Evolutionary conservation across 2,329 filamentous ascomycete species (phyloP), one percentile per base, ranked within the genome.

Genomic region (Trichoderma koningii): DNA sequence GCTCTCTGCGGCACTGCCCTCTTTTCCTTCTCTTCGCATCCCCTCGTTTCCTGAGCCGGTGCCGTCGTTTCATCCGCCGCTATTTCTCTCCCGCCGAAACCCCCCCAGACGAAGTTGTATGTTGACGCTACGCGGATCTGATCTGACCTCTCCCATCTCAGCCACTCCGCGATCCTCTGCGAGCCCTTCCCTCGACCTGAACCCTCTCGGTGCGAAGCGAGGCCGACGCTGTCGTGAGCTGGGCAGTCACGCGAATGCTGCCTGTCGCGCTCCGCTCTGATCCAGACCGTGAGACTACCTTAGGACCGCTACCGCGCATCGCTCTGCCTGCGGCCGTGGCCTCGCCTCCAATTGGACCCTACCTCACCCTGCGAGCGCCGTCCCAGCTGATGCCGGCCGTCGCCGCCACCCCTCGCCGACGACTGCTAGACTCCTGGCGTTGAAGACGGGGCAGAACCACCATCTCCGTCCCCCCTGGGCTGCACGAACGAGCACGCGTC

Each of bases 341-440:
- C 47, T 65, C 51, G 44, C 63, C 47, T 21, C 45, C 73, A 75
- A 76, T 76, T 75, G 73, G 67, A 67, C 67, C 68, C 67, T 60
- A 69, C 68, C 67, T 59, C 62, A 48, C 50, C 65, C 65, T 55
- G 65, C 56, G 34, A 63, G 55, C 45, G 66, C 57, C 66, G 61
- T 66, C 60, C 55, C 44, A 69, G 75, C 76, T 78, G 76, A 78
- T 78, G 76, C 75, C 74, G 76, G 74, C 73, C 76, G 70, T 70
- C 71, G 70, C 70, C 63, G 63, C 68, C 68, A 69, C 71, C 72
- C 68, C 69, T 72, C 73, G 69, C 70, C 74, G 70, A 74, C 70
- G 69, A 70, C 68, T 70, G 70, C 70, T 75, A 69, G 71, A 71
- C 65, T 69, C 70, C 70, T 73, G 74, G 73, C 71, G 71, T 71